Evolutionary conservation across 2,329 filamentous ascomycete genomes (phyloP).

Genomic region (Penicillium sp.): DNA sequence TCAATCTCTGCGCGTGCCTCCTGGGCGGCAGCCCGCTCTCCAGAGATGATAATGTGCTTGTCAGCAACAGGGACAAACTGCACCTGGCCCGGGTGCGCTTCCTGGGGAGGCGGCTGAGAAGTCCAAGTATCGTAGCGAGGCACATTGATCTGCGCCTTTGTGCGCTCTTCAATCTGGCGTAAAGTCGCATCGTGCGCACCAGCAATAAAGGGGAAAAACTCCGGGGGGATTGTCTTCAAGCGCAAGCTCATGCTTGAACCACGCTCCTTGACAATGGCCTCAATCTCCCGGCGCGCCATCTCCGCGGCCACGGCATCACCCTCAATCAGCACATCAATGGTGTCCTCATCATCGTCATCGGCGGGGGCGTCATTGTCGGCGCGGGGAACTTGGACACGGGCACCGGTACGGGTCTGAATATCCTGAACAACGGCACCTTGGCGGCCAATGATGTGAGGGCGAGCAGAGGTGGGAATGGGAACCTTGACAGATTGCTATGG

Average conservation of each 20-base stretch:
- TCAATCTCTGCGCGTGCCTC: constrained; percentile 79
- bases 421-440: constrained; percentile 86
- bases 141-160: constrained; percentile 76
- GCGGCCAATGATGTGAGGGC: constrained; percentile 89
- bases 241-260: constrained; percentile 78
- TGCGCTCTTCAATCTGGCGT: constrained; percentile 66
- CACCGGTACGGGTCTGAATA: constrained; percentile 84
- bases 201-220: constrained; percentile 94
- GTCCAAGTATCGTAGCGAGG: constrained; percentile 76
- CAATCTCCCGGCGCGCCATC: constrained; percentile 77
- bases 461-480: constrained; percentile 76
- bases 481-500: constrained; percentile 66
- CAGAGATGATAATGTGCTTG: constrained; percentile 78
- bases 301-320: constrained; percentile 87
- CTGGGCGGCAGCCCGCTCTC: constrained; percentile 79
- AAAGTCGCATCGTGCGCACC: constrained; percentile 70
- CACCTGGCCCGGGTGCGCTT: constrained; percentile 62
- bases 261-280: constrained; percentile 83
- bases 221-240: constrained; percentile 78
- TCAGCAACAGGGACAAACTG: constrained; percentile 70
- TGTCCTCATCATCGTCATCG: constrained; percentile 73
- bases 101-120: constrained; percentile 63
- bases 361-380: constrained; percentile 65
- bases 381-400: constrained; percentile 85
- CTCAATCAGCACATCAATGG: constrained; percentile 83